Percentiles rank a stretch among this genome's conserved stretches.
Conservation (phyloP, 805 yeast species). For the Ogataea paradorogensis region DNA sequence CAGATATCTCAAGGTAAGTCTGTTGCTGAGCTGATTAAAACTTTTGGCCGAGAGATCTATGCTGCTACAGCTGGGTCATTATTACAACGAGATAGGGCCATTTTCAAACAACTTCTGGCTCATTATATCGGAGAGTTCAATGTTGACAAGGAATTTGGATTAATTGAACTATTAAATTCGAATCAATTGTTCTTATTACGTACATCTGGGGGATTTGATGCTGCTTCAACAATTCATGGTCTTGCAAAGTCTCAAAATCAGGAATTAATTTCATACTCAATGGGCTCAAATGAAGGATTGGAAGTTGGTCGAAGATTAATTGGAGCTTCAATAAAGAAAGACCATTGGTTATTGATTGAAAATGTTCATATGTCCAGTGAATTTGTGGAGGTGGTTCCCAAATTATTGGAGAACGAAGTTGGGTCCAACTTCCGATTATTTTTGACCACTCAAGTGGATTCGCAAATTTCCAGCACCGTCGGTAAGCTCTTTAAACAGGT, state of each 20-base stretch:
- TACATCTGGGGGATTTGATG: constrained; percentile 64
- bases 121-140: constrained; percentile 1
- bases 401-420: constrained; percentile 36
- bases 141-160: constrained; percentile 18
- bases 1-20: constrained; percentile 13
- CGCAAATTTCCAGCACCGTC: constrained; percentile 53
- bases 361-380: constrained; percentile 70
- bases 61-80: constrained; percentile 46
- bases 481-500: constrained; percentile 53
- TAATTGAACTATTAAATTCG: constrained; percentile 29
- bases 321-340: constrained; percentile 41
- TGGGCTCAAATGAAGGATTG: constrained; percentile 73
- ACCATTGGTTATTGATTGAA: constrained; percentile 74
- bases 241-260: constrained; percentile 35
- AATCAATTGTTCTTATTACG: constrained; percentile 48
- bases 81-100: constrained; percentile 41
- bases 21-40: constrained; percentile 32
- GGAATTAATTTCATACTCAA: constrained; percentile 47
- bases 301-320: constrained; percentile 57
- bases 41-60: constrained; percentile 47
- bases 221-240: constrained; percentile 50
- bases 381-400: constrained; percentile 60
- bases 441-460: constrained; percentile 55
- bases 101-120: constrained; percentile 40
- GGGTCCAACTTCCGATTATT: constrained; percentile 51